Conservation (phyloP, 2,329 filamentous ascomycete species). For the Chaetomiaceae sp. region DNA sequence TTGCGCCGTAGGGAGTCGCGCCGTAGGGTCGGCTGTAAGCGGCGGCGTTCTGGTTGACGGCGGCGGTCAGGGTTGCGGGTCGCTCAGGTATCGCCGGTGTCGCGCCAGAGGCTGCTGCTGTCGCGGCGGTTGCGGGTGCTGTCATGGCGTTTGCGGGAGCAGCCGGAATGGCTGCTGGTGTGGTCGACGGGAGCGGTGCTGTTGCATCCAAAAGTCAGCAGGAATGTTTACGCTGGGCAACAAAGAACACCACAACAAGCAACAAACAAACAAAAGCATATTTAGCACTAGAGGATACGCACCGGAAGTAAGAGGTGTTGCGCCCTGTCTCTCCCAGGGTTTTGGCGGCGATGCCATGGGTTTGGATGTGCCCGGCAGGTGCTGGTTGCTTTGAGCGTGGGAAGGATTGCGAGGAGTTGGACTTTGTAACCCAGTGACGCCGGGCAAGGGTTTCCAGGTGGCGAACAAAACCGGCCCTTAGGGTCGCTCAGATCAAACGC, state of each 20-base stretch:
- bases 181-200: constrained; percentile 31
- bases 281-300: too few relatives aligned
- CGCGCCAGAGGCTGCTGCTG: constrained; percentile 39
- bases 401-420: constrained; percentile 1
- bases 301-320: constrained; percentile 47
- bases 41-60: constrained; percentile 84
- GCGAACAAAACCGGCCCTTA: constrained; percentile 3
- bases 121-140: constrained; percentile 36
- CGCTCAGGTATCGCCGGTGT: constrained; percentile 73
- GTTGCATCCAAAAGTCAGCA: constrained; percentile 3
- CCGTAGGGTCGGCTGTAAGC: constrained; percentile 61
- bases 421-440: constrained; percentile 5
- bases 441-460: constrained; percentile 17
- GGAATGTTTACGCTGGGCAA: constrained; percentile 17
- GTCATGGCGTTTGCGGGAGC: constrained; percentile 39
- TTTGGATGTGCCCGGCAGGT: constrained; percentile 25
- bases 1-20: too few relatives aligned
- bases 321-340: constrained; percentile 85
- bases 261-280: background rate
- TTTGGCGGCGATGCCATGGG: constrained; percentile 82
- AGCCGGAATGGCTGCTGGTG: constrained; percentile 33
- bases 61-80: constrained; percentile 69
- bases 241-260: background rate
- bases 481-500: constrained; percentile 1
- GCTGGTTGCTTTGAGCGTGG: background rate